phyloP scores from a whole-genome alignment of 495 filamentous ascomycete species.

The Hypomontagnella submonticulosa region DNA sequence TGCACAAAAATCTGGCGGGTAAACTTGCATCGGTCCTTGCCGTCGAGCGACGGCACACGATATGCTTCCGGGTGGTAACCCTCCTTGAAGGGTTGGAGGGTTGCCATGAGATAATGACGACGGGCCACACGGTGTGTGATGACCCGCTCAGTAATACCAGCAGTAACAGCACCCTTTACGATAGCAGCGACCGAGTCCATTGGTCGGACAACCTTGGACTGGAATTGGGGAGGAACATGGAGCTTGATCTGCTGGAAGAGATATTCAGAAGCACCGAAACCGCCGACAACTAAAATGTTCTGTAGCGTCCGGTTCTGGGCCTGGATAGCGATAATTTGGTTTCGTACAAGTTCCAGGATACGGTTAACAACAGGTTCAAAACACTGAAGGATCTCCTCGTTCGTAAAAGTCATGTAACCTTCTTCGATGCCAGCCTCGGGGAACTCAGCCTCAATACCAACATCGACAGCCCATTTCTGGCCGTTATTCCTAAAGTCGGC shows the following conservation, averaged over 20 bases:
- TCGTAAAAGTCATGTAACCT: slow-evolving; percentile 85
- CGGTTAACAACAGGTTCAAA: slow-evolving; percentile 79
- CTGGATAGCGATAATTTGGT: slow-evolving; percentile 83
- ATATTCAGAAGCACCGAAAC: slow-evolving; percentile 80
- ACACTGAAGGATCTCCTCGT: slow-evolving; percentile 81
- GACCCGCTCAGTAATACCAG: slow-evolving; percentile 95
- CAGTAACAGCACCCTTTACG: slow-evolving; percentile 80
- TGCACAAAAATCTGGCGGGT: slow-evolving; percentile 98
- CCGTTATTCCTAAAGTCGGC: slow-evolving; percentile 84
- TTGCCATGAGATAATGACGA: slow-evolving; percentile 99
- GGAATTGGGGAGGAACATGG: slow-evolving; percentile 83
- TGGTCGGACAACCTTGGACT: slow-evolving; percentile 78
- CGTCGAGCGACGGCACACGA: slow-evolving; percentile 94
- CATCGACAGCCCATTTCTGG: slow-evolving; percentile 81
- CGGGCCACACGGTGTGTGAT: slow-evolving; percentile 98
- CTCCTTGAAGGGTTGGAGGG: slow-evolving; percentile 97
- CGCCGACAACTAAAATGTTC: slow-evolving; percentile 79
- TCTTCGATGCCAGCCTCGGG: slow-evolving; percentile 81
- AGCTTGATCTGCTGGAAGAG: slow-evolving; percentile 85
- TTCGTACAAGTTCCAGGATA: slow-evolving; percentile 77
- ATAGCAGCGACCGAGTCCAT: slow-evolving; percentile 84
- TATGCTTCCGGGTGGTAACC: slow-evolving; percentile 98
- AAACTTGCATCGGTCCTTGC: slow-evolving; percentile 98
- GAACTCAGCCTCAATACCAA: slow-evolving; percentile 81
- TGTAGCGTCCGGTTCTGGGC: slow-evolving; percentile 77